Base-by-base conservation (phyloP, 768 basidiomycete genomes). In the Leccinum ochraceum region DNA sequence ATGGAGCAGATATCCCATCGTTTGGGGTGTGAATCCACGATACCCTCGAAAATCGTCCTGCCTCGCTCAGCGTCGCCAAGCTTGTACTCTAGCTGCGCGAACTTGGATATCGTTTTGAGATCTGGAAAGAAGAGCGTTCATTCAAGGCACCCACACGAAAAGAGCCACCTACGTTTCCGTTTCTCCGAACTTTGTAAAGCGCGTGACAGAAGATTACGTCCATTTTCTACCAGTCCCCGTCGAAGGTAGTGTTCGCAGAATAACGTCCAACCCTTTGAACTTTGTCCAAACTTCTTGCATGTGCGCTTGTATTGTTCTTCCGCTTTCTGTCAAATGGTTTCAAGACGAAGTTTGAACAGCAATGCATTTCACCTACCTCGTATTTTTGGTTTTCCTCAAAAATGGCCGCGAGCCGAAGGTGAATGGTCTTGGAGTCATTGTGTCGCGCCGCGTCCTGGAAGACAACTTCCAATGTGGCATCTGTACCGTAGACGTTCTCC, bases 11-110 rank as follows among this genome's bases (percentile, higher is more conserved):
- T 78, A 69, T 98, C 95, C 83, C 95, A 89, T 58, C 94, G 85
- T 76, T 95, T 98, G 4, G 94, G 89, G 77, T 98, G 94, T 14
- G 92, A 93, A 75, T 97, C 95, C 49, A 98, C 79, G 64, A 99
- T 92, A 49, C 96, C 97, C 71, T 98, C 96, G 62, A 97, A 98
- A 54, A 99, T 81, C 1, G 96, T 99, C 71, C 90, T 91, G 30
- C 95, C 97, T 52, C 97, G 86, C 73, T 99, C 97, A 2, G 92
- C 80, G 66, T 98, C 97, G 3, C 95, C 97, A 32, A 88, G 79
- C 72, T 90, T 95, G 76, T 98, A 99, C 73, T 99, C 97, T 20
- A 98, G 79, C 66, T 95, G 89, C 2, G 95, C 95, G 72, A 98
- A 98, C 69, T 90, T 91, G 57, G 93, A 90, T 67, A 98, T 95